These are phyloP conservation scores for Trichophyton simii DNA, from an alignment of 2,329 filamentous ascomycete species.

Conservation along the genomic window DNA sequence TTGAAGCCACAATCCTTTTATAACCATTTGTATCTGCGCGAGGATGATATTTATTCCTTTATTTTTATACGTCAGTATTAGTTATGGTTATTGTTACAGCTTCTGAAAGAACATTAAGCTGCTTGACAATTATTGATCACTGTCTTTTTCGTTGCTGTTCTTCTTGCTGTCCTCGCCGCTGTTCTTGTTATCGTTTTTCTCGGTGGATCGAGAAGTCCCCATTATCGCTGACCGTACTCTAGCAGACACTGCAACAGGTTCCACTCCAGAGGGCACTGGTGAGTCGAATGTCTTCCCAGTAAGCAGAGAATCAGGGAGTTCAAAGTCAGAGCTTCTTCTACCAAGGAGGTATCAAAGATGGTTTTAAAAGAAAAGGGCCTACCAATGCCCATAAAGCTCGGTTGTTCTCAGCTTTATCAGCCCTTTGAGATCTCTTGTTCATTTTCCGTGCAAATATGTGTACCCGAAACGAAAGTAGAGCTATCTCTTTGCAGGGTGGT, in stretches of 20 bases:
- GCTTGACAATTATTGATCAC: no score
- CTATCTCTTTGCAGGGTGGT: conserved; percentile 13
- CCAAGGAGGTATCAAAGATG: neutral
- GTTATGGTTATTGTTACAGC: no score
- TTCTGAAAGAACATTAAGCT: no score
- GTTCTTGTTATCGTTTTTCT: neutral
- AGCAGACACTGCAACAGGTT: neutral
- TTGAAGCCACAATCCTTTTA: no score
- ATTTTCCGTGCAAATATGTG: conserved; percentile 11
- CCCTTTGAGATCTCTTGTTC: conserved; percentile 1
- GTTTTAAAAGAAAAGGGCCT: neutral
- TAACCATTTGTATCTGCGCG: no score
- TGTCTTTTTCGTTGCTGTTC: no score
- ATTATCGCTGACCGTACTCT: neutral
- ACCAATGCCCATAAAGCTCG: neutral
- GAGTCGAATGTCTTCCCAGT: neutral
- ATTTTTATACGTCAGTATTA: no score
- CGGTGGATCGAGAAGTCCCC: neutral
- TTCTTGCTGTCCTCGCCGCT: neutral
- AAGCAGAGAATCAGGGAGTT: neutral
- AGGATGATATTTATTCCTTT: no score
- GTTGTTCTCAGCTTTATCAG: neutral
- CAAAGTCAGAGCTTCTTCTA: neutral
- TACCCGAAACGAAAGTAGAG: conserved; percentile 16
- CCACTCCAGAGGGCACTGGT: neutral